phyloP scores from a whole-genome alignment of 345 rosid genomes.

The Salix arbutifolia region DNA sequence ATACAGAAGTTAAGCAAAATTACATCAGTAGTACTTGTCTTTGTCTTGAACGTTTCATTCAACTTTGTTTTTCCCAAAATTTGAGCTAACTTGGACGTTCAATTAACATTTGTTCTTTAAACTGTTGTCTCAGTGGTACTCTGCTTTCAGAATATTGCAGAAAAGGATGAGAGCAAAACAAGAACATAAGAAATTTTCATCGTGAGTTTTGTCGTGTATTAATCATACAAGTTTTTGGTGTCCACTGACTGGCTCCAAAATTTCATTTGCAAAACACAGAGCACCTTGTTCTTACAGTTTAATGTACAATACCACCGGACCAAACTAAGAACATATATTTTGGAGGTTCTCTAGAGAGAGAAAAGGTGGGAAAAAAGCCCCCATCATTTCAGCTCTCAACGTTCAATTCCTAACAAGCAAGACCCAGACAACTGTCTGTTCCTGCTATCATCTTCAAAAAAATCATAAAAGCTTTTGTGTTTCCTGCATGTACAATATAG shows the following conservation, averaged over 20 bases:
- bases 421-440: not conserved
- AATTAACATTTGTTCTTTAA: too few relatives aligned
- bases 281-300: not conserved
- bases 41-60: too few relatives aligned
- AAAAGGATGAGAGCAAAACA: not conserved
- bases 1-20: too few relatives aligned
- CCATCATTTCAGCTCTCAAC: not conserved
- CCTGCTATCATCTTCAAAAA: not conserved
- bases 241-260: not conserved
- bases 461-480: not conserved
- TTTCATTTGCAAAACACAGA: not conserved
- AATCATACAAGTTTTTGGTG: not conserved
- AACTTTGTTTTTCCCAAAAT: too few relatives aligned
- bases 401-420: not conserved
- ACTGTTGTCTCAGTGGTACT: too few relatives aligned
- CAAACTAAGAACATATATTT: not conserved
- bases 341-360: not conserved
- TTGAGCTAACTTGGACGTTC: too few relatives aligned
- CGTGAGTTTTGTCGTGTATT: not conserved
- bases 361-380: not conserved
- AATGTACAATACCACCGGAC: not conserved
- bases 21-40: too few relatives aligned
- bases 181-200: not conserved
- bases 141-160: not conserved
- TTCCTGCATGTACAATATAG: conserved; percentile 11